These are phyloP conservation scores for Penicillium brasilianum DNA, from an alignment of 2,329 filamentous ascomycete species.

Conservation along the genomic window DNA sequence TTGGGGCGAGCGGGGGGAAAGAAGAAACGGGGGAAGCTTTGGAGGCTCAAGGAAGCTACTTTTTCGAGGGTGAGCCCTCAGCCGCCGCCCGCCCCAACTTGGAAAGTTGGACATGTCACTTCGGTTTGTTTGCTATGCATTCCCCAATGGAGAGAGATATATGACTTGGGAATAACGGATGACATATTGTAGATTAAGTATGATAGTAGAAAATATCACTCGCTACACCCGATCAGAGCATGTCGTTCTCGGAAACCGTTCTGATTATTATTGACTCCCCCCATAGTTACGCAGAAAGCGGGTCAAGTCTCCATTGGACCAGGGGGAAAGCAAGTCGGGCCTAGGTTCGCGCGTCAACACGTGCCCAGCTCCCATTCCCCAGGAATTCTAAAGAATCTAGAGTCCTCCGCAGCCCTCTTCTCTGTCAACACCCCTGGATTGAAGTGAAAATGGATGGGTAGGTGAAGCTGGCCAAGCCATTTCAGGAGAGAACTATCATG, in stretches of 20 bases:
- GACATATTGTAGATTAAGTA: not conserved
- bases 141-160: too few relatives aligned
- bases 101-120: not conserved
- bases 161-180: not conserved
- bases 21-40: slow-evolving; percentile 8
- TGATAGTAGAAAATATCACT: not conserved
- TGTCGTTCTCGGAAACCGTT: not conserved
- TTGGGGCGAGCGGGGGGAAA: not conserved
- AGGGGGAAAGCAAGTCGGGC: not conserved
- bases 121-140: not conserved
- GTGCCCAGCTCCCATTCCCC: slow-evolving; percentile 23
- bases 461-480: slow-evolving; percentile 9
- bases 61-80: slow-evolving; percentile 2
- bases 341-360: slow-evolving; percentile 22
- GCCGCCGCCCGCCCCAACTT: slow-evolving; percentile 13
- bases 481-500: slow-evolving; percentile 16
- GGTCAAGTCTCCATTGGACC: not conserved
- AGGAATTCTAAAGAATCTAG: slow-evolving; percentile 3
- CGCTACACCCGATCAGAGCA: not conserved
- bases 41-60: slow-evolving; percentile 8
- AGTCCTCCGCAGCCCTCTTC: not conserved
- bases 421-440: slow-evolving; percentile 3
- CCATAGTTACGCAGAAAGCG: not conserved
- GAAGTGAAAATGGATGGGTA: slow-evolving; percentile 40
- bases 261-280: not conserved